phyloP scores from a whole-genome alignment of 306 rosid genomes.

The Pyrus pyrifolia region DNA sequence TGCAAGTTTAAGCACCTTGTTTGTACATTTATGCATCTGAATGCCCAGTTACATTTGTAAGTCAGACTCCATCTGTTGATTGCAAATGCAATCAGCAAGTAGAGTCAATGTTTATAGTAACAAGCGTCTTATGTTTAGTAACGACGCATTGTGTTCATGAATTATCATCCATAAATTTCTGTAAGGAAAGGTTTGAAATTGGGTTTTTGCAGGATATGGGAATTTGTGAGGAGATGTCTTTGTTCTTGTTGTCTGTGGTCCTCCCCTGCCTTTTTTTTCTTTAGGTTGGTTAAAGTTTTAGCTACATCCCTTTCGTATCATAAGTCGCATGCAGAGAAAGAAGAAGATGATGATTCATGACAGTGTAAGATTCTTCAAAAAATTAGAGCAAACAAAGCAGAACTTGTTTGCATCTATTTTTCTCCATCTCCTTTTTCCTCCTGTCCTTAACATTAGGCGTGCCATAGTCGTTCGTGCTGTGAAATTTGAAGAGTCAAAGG shows the following conservation, averaged over 20 bases:
- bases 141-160: no score
- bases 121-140: neutral
- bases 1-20: neutral
- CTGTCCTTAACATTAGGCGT: neutral
- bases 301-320: slow-evolving; percentile 31
- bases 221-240: neutral
- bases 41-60: neutral
- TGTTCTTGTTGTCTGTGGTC: slow-evolving; percentile 27
- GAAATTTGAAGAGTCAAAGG: neutral
- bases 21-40: neutral
- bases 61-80: neutral
- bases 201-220: neutral
- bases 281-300: slow-evolving; percentile 26
- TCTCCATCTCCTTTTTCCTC: neutral
- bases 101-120: neutral
- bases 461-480: neutral
- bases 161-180: neutral
- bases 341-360: neutral
- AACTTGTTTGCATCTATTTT: neutral
- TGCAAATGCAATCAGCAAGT: neutral
- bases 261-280: slow-evolving; percentile 15
- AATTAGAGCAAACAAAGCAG: neutral
- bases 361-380: neutral
- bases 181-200: neutral
- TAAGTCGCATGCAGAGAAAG: slow-evolving; percentile 11